Base-by-base conservation (phyloP, 768 basidiomycete species). In the Podaxis sp. region DNA sequence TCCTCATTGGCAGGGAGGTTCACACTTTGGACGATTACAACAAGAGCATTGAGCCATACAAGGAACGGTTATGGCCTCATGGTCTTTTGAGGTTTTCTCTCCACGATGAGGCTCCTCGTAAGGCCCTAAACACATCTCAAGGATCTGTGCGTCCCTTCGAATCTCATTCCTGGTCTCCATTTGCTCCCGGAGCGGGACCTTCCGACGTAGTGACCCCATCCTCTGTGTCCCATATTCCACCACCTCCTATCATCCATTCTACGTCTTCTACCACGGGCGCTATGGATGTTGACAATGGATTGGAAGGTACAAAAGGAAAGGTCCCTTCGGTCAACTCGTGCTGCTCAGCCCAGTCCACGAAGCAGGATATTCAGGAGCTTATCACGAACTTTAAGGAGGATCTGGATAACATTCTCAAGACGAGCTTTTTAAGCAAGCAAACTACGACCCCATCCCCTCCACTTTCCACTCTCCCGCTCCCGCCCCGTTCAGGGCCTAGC, bases 61-160 rank as follows among this genome's bases (percentile, higher is more conserved):
- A 73, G 37, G 77, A 79, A 51, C 80, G 82, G 64, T 66, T 72
- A n/a, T 89, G 84, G 83, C 75, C 79, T 22, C 84, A 82, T 66
- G 83, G 85, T 50, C 73, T 88, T 54, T 75, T 93, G 33, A 82
- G 83, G 69, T 88, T 93, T 74, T 77, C 80, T 20, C 78, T 93
- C 17, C 76, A 77, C 60, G 87, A 89, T 63, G 82, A 80, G 67
- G 76, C 73, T 10, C 72, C 76, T 7, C 76, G 77, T 73, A 78
- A 79, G 66, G 64, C 71, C 0, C 74, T 77, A 0, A 62, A 46
- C 38, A 56, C 20, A 8, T 40, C 59, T 51, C 36, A 44, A 57
- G 33, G 38, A 49, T 28, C 48, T 22, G n/a, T 24, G 17, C 60
- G 37, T 46, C 36, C 57, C 50, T 41, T 52, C 28, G 54, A 30